Conservation (phyloP, 352 stramenopile genomes). For the Thraustotheca clavata region DNA sequence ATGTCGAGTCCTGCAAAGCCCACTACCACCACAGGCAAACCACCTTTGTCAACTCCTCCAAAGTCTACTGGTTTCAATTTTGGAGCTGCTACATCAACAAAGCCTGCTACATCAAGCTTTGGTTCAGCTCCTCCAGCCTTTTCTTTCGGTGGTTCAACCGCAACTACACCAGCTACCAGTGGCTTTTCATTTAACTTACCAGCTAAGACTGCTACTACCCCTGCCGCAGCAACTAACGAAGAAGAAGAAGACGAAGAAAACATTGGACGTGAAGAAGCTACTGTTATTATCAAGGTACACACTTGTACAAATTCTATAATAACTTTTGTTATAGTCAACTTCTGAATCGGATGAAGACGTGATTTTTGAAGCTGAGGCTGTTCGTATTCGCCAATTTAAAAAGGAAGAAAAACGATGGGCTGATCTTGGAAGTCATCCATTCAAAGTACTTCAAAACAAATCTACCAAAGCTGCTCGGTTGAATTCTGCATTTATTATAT, state of each 20-base stretch:
- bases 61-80: constrained; percentile 21
- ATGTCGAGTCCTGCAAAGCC: not conserved
- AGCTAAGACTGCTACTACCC: constrained; percentile 12
- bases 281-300: constrained; percentile 77
- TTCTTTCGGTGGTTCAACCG: constrained; percentile 15
- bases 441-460: constrained; percentile 76
- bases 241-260: constrained; percentile 71
- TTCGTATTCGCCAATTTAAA: constrained; percentile 58
- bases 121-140: constrained; percentile 8
- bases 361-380: constrained; percentile 63
- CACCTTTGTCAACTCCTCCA: too few relatives aligned
- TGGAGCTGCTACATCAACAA: constrained; percentile 15
- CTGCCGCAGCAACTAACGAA: constrained; percentile 19
- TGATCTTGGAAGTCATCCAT: constrained; percentile 71
- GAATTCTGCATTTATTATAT: not conserved
- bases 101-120: not conserved
- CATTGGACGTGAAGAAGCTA: constrained; percentile 72
- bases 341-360: constrained; percentile 50
- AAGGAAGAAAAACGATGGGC: constrained; percentile 83
- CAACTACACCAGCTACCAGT: not conserved
- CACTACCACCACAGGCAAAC: not conserved
- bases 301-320: not conserved
- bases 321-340: constrained; percentile 32
- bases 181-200: constrained; percentile 24
- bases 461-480: constrained; percentile 51